Evolutionary conservation across 352 stramenopile genomes (phyloP).

Genomic region (Pseudoperonospora humuli): DNA sequence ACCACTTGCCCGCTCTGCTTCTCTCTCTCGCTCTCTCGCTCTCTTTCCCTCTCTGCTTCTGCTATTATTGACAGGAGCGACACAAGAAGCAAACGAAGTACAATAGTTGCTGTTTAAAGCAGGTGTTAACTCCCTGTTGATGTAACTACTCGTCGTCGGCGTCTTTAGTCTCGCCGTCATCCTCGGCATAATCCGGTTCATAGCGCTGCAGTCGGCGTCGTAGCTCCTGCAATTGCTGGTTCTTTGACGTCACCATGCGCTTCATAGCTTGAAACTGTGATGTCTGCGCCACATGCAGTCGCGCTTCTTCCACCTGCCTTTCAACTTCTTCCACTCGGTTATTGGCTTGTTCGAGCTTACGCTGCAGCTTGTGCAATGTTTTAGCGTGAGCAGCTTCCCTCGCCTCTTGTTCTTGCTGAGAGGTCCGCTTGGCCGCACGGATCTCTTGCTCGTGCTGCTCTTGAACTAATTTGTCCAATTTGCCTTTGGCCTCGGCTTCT

Average conservation of each 20-base stretch:
- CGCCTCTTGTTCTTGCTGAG: too few species aligned
- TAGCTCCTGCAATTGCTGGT: conserved; percentile 63
- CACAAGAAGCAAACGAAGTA: background rate
- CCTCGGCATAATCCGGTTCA: conserved; percentile 60
- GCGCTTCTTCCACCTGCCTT: conserved; percentile 42
- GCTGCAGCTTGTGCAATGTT: conserved; percentile 50
- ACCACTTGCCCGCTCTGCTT: background rate
- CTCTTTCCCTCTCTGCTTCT: too few species aligned
- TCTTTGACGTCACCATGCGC: conserved; percentile 74
- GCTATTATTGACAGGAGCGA: background rate
- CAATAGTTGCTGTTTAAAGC: too few species aligned
- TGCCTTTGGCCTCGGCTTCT: too few species aligned
- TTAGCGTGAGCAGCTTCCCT: too few species aligned
- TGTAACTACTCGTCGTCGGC: conserved; percentile 38
- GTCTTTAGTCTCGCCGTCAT: conserved; percentile 46
- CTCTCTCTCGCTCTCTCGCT: conserved; percentile 18
- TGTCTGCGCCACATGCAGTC: conserved; percentile 67
- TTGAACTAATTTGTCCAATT: too few species aligned
- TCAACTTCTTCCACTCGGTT: conserved; percentile 53
- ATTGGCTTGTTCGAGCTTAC: conserved; percentile 38
- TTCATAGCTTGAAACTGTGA: conserved; percentile 84
- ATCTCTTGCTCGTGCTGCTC: too few species aligned
- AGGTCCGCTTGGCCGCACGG: too few species aligned
- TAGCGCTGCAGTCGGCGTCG: conserved; percentile 66
- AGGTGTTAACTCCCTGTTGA: too few species aligned